Base-by-base conservation (phyloP, 1,284 basidiomycete genomes). In the Fistulinella cinereoalba region DNA sequence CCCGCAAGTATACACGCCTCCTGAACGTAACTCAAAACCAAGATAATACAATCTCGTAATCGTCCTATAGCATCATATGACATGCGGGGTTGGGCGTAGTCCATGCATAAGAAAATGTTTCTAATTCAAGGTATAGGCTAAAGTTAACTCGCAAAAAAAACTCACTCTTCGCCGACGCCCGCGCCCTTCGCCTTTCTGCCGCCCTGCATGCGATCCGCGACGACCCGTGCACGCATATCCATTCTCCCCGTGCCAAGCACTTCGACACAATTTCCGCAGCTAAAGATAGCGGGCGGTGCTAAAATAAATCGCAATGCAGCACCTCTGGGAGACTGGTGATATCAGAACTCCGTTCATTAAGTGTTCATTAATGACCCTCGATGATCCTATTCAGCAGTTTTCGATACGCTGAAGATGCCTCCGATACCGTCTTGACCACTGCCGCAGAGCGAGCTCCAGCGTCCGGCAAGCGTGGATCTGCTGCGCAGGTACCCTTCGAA, bases 361-460 rank as follows among this genome's bases (percentile, higher is more conserved):
- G 13, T 4, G 23, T 56, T 53, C 54, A 60, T 67, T 60, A 56
- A 63, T 58, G 37, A 49, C 9, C 22, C 21, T 31, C 47, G 54
- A 61, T 58, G 53, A 60, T 62, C 56, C 61, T 66, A 56, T 43
- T 49, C 39, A 19, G 62, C 50, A 31, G 54, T 60, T 57, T 73
- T 79, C 41, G 62, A 68, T 65, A 82, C 63, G 57, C 79, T 78
- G 64, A 81, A 81, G 47, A 81, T 72, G n/a, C 80, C 79, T 18
- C 67, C 61, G 40, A 75, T 44, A 56, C 61, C 52, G 55, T 63
- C 64, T 45, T 54, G 52, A n/a, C 65, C 53, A 25, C 29, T 21
- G 8, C 40, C 37, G 18, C 41, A 23, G 24, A 65, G 47, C 22
- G 65, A 54, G 12, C 57, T 32, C 63, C 63, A 65, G 2, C 50